Base-by-base conservation (phyloP, 305 asterid genomes). In the Solanum hybrid region DNA sequence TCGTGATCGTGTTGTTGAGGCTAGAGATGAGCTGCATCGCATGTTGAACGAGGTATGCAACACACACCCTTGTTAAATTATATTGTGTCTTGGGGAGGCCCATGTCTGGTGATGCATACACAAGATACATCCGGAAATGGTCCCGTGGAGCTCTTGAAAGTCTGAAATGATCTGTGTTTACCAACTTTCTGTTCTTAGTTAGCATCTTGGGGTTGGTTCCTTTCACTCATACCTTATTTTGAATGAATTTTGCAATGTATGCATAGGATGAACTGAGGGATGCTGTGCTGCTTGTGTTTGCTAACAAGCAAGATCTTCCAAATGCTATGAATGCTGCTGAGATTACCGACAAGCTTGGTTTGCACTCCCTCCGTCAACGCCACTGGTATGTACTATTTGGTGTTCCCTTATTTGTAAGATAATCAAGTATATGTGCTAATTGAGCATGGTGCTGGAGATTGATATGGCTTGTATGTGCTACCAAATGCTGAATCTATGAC, bases 251-350 rank as follows among this genome's bases (percentile, higher is more conserved):
- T 32, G 17, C 84, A 45, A 86, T 92, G 56, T 35, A 56, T 24
- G 2, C 79, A 81, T 87, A 96, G 96, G 98, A 96, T 90, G 98
- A 96, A 90, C 93, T 96, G 91, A 94, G 98, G 93, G 98, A 96
- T 91, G 98, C 97, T 14, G 98, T 96, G 91, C 94, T 96, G 32
- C 95, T 95, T 81, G 98, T 96, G 56, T 96, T 96, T 87, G 99
- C 98, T 10, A 96, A 95, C 97, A 96, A 96, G 90, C 99, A 95
- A 92, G 99, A 96, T 95, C 99, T 96, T 92, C 99, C 98, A 51
- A 96, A 96, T 94, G 99, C 99, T 19, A 96, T 96, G 99, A 95
- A 96, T 93, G 99, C 98, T 89, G 99, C 98, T 89, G 99, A 96
- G 94, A 96, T 96, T 34, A 96, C 98, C 37, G 99, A 95, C 91